Conservation (phyloP, 768 basidiomycete species). For the Hericium rajendrae region DNA sequence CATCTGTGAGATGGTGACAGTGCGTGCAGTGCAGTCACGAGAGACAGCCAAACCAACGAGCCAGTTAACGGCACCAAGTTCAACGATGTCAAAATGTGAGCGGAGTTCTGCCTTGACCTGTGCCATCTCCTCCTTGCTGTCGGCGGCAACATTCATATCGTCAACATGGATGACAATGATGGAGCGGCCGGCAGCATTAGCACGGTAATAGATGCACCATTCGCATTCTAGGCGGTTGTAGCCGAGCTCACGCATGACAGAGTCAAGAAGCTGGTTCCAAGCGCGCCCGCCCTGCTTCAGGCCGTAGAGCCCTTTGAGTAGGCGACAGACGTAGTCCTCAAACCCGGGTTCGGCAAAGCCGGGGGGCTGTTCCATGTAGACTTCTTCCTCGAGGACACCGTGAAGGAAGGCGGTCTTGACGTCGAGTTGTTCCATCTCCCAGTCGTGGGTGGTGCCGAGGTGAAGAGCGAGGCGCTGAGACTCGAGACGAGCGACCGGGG, state of each 20-base stretch:
- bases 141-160: too few relatives aligned
- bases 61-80: slow-evolving; percentile 10
- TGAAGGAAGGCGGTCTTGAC: slow-evolving; percentile 33
- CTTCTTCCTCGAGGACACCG: slow-evolving; percentile 2
- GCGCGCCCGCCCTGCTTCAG: slow-evolving; percentile 25
- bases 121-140: too few relatives aligned
- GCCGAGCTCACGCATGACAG: not conserved
- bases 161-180: too few relatives aligned
- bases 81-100: too few relatives aligned
- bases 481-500: slow-evolving; percentile 14
- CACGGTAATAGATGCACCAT: not conserved
- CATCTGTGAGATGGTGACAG: too few relatives aligned
- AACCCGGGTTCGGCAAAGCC: slow-evolving; percentile 13
- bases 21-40: too few relatives aligned
- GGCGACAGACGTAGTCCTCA: slow-evolving; percentile 10
- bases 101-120: too few relatives aligned
- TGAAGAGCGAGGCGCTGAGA: slow-evolving; percentile 21
- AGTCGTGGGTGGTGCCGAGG: slow-evolving; percentile 24
- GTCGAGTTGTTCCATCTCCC: slow-evolving; percentile 31
- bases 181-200: not conserved
- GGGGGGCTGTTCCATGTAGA: slow-evolving; percentile 18
- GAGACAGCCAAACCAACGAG: too few relatives aligned
- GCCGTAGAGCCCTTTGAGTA: slow-evolving; percentile 27
- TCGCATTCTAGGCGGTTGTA: not conserved
- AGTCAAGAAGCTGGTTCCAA: slow-evolving; percentile 23